Base-by-base conservation (phyloP, 371 early-diverging fungal species). In the Zychaea mexicana region DNA sequence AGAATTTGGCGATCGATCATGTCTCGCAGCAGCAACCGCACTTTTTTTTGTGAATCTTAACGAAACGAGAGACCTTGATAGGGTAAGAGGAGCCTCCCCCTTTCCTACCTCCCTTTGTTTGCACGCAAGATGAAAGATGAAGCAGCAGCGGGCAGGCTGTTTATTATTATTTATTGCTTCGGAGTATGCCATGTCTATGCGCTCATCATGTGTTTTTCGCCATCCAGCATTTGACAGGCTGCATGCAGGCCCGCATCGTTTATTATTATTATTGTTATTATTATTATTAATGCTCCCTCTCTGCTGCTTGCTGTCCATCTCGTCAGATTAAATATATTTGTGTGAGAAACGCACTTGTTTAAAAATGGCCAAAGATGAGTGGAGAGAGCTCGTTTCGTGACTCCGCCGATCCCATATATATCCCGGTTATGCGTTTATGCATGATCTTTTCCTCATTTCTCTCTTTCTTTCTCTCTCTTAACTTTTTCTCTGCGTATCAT, bases 401-500 rank as follows among this genome's bases (percentile, higher is more conserved):
- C 61, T 61, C 53, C 53, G 62, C 62, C 31, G 53, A 61, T 52
- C 36, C n/a, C 54, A 61, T 53, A 53, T 52, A 61, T 53, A 36
- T 47, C 30, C 22, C 1, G 32, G 26, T n/a, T 24, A 9, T 33
- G 12, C 31, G 27, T 49, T 28, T 33, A 28, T 45, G 55, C 59
- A 38, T 58, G 28, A 42, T 58, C 59, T 26, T 30, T 39, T 3
- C 27, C 15, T 39, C 21, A 36, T 49, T 54, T 47, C 53, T 60
- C 21, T 26, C 53, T 60, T 27, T 27, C 31, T 59, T 28, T 49
- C 39, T 39, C 54, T 53, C 56, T 61, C 26, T 30, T 46, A 13
- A 38, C 27, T 24, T 47, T 47, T 17, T 27, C 27, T 17, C 32
- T 47, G 36, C 55, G 33, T 45, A 0, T 42, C 15, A 12, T 6